Conservation (phyloP, 805 yeast species). For the Sungouiozyma intestinalis region DNA sequence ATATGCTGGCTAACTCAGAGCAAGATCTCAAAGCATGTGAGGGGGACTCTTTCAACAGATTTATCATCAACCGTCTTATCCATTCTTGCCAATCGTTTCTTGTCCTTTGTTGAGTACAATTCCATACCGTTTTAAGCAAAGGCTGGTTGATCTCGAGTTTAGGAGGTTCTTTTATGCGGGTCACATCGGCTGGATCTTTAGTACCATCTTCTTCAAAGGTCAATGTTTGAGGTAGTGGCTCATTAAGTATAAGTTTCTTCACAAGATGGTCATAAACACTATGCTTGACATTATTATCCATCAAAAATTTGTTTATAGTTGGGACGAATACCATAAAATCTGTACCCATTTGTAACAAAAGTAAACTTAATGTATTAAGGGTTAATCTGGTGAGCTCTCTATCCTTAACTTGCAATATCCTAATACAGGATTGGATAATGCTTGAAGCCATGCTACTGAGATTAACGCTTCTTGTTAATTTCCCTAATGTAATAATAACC, state of each 20-base stretch:
- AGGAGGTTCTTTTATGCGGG: conserved; percentile 37
- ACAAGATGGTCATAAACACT: conserved; percentile 69
- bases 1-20: conserved; percentile 73
- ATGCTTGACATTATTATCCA: conserved; percentile 51
- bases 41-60: conserved; percentile 79
- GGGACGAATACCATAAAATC: conserved; percentile 81
- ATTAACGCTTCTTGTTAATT: conserved; percentile 54
- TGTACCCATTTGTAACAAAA: conserved; percentile 63
- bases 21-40: conserved; percentile 90
- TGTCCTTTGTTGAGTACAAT: conserved; percentile 76
- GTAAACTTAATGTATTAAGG: conserved; percentile 64
- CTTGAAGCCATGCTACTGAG: conserved; percentile 78
- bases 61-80: conserved; percentile 75
- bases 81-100: conserved; percentile 96
- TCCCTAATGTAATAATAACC: conserved; percentile 73
- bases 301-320: conserved; percentile 51
- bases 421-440: conserved; percentile 69
- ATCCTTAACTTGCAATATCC: conserved; percentile 41
- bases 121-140: conserved; percentile 74
- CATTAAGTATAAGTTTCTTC: conserved; percentile 61
- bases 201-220: conserved; percentile 35
- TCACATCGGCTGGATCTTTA: conserved; percentile 29
- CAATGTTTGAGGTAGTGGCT: conserved; percentile 67
- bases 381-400: conserved; percentile 52
- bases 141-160: conserved; percentile 60